Evolutionary conservation across 1,139 yeast genomes (phyloP), one percentile per base, ranked within the genome.

Genomic region (Scheffersomyces insectosa): DNA sequence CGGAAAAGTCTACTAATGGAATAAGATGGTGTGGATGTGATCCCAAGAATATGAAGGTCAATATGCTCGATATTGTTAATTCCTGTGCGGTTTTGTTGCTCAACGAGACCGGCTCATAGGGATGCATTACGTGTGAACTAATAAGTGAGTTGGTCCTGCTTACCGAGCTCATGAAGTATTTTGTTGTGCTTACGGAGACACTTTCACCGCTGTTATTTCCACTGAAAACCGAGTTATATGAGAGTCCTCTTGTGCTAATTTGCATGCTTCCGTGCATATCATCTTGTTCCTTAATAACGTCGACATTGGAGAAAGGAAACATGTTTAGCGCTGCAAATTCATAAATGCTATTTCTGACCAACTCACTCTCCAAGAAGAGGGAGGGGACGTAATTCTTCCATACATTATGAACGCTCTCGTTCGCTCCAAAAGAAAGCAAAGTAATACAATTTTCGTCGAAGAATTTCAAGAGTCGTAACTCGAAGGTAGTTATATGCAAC

Each of bases 11-110:
- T 1, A 70, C 52, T 25, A 69, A 47, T 2, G 72, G 70, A n/a
- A 62, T 45, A n/a, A 65, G 42, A 33, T 50, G 51, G 45, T 59
- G 60, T 1, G 72, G 70, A 45, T 68, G 71, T 3, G 68, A 44
- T 3, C 66, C 65, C n/a, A 69, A 45, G 40, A 57, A 67, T 2
- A 66, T 51, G 45, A 56, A 65, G 16, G 65, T 49, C 5, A 68
- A 39, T 13, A 63, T 50, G 9, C 60, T 56, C 3, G 67, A 59
- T 5, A 59, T 46, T 1, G 53, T 40, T n/a, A 65, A 31, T 42
- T 63, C 67, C 25, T 57, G 60, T 1, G 62, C 62, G 28, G 37
- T 36, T 14, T 38, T 33, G 2, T 36, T 23, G 12, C 41, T 40
- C n/a, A 37, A n/a, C 3, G 54, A 28, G 7, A 38, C 16, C n/a